A percentile compares a stretch with the other conserved stretches of the same genome.
Evolutionary conservation across 2,329 filamentous ascomycete species (phyloP).

Genomic region (Penicillium carneum): DNA sequence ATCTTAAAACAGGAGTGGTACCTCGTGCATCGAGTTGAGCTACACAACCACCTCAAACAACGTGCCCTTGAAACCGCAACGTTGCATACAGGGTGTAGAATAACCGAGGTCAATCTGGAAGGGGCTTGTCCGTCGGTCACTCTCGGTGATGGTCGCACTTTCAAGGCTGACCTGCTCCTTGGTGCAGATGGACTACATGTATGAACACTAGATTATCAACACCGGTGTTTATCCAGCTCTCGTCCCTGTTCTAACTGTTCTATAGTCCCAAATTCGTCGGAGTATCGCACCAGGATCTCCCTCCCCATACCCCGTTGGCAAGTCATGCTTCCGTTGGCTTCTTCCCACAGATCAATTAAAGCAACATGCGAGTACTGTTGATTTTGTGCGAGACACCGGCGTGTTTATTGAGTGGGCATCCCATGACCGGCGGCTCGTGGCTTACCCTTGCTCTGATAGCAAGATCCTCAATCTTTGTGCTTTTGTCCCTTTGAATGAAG

Average conservation of each 20-base stretch:
- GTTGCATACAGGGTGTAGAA: conserved; percentile 35
- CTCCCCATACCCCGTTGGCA: conserved; percentile 31
- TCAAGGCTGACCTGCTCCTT: conserved; percentile 34
- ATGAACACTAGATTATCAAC: background rate
- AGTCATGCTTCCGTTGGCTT: conserved; percentile 41
- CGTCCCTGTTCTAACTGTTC: background rate
- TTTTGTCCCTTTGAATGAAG: conserved; percentile 56
- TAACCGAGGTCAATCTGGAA: conserved; percentile 28
- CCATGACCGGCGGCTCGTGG: conserved; percentile 53
- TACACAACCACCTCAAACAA: conserved; percentile 49
- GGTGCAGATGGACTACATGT: conserved; percentile 41
- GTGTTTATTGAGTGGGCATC: conserved; percentile 54
- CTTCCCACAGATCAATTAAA: conserved; percentile 28
- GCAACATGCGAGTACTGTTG: conserved; percentile 18
- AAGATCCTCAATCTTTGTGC: conserved; percentile 56
- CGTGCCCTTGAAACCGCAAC: conserved; percentile 39
- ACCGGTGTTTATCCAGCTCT: background rate
- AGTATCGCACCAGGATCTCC: conserved; percentile 30
- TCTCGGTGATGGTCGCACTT: conserved; percentile 32
- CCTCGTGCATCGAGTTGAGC: conserved; percentile 53
- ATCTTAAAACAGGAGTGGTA: conserved; percentile 36
- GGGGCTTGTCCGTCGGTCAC: conserved; percentile 26
- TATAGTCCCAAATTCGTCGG: conserved; percentile 35
- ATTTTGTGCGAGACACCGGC: conserved; percentile 37
- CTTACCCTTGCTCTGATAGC: conserved; percentile 57